These are phyloP conservation scores for Poa pratensis DNA, from an alignment of 176 grass and related monocot species.

Conservation along the genomic window DNA sequence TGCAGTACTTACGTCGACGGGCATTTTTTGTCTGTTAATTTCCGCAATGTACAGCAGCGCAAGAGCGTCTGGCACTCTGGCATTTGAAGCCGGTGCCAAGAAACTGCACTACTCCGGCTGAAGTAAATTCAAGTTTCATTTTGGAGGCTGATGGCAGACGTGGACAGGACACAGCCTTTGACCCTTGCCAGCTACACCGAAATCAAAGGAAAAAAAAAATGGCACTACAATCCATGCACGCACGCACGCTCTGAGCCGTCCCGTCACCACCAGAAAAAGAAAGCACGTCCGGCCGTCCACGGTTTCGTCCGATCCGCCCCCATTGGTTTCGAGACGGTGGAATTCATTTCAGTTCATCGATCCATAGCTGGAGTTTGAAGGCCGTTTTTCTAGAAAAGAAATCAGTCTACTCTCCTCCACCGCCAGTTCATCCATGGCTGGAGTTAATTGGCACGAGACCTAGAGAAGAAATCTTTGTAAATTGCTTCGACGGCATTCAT, in stretches of 20 bases:
- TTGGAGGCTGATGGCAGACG: neutral
- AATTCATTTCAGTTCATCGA: neutral
- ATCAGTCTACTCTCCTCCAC: neutral
- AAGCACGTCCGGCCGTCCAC: neutral
- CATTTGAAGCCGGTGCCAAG: too few species aligned
- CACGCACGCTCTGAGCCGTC: slow-evolving; percentile 24
- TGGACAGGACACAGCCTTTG: slow-evolving; percentile 30
- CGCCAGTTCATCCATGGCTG: neutral
- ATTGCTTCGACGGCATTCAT: neutral
- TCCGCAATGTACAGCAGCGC: too few species aligned
- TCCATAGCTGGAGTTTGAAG: too few species aligned
- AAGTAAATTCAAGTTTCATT: neutral
- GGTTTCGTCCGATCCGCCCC: slow-evolving; percentile 33
- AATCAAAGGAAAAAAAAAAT: neutral
- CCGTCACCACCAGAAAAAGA: slow-evolving; percentile 4
- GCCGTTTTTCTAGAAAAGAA: neutral
- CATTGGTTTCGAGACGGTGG: slow-evolving; percentile 16
- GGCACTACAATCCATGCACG: neutral
- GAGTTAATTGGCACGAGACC: neutral
- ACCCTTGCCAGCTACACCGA: neutral
- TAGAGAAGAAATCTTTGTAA: neutral
- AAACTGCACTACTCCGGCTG: neutral
- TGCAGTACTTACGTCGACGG: too few species aligned
- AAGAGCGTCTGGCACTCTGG: too few species aligned
- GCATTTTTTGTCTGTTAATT: too few species aligned